phyloP scores from a whole-genome alignment of 225 moss, liverwort and hornwort genomes.

The Polytrichum commune region DNA sequence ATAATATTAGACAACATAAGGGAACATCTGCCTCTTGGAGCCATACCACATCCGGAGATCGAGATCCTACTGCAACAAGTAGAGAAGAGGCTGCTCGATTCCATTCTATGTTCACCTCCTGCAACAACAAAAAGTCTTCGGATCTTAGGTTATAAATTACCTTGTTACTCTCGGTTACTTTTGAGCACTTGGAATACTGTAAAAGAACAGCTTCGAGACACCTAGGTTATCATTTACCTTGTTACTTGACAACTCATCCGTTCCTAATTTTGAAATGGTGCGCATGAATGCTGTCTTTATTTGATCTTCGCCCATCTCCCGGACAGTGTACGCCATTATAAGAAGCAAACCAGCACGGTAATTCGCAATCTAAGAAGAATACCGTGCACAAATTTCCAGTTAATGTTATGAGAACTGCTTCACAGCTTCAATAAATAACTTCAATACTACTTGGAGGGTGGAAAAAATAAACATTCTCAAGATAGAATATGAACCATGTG shows the following conservation, averaged over 20 bases:
- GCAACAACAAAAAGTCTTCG: slow-evolving; percentile 9
- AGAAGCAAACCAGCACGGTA: slow-evolving; percentile 94
- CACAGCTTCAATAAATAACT: too few relatives aligned
- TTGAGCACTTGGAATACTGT: too few relatives aligned
- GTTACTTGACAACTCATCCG: slow-evolving; percentile 79
- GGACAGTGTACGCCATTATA: slow-evolving; percentile 92
- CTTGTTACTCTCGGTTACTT: too few relatives aligned
- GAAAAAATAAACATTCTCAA: too few relatives aligned
- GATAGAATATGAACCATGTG: too few relatives aligned
- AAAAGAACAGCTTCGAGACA: too few relatives aligned
- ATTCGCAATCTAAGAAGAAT: slow-evolving; percentile 31
- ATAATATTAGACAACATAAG: too few relatives aligned
- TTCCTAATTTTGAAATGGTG: slow-evolving; percentile 90
- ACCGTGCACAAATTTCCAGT: background rate
- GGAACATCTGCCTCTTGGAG: background rate
- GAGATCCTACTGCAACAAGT: slow-evolving; percentile 92
- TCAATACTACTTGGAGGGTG: too few relatives aligned
- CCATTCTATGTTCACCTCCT: slow-evolving; percentile 94
- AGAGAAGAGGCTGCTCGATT: slow-evolving; percentile 83
- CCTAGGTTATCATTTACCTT: slow-evolving; percentile 45
- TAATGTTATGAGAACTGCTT: too few relatives aligned
- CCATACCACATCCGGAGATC: slow-evolving; percentile 89
- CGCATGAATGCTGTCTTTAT: slow-evolving; percentile 83
- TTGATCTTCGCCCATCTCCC: slow-evolving; percentile 84
- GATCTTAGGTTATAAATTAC: too few relatives aligned